Base-by-base conservation (phyloP, 164 flowering plant species). In the Sextonia rubra region DNA sequence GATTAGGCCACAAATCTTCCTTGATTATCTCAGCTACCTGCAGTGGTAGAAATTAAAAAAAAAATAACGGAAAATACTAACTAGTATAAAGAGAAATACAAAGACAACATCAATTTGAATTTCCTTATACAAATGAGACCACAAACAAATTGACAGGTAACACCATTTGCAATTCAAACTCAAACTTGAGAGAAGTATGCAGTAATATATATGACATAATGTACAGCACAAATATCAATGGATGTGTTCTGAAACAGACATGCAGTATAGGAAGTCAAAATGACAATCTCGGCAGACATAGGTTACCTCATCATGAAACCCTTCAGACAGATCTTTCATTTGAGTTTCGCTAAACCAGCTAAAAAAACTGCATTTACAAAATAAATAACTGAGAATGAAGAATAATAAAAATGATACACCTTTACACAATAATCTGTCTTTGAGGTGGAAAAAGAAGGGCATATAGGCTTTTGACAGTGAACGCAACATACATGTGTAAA, bases 1-100 rank as follows among this genome's bases (percentile, higher is more conserved):
- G 89, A 73, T 86, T 82, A 44, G 86, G 84, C 89, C 89, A 86
- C 49, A 86, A 69, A 68, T 86, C 89, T 71, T 86, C 89, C 83
- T 81, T 86, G 29, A 86, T 82, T 69, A 86, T 73, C 68, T 86
- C 89, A 27, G 84, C 89, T 48, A 86, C 84, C 89, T 86, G 80
- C 79, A 73, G 69, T 47, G 37, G 27, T 24, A 71, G 24, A 72
- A 11, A 44, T n/a, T 22, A 62, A 69, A 18, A 23, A 3, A 26
- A 61, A 65, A 60, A 32, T 44, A 47, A 18, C 49, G 27, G 64
- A 61, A 22, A 47, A 15, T 58, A 70, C 2, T n/a, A 22, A 30
- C 12, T 27, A 22, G 64, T 17, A 61, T 14, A 20, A 15, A 9
- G 29, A 64, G 69, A 22, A 12, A n/a, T 48, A 44, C 12, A 64